Base-by-base conservation (phyloP, 768 basidiomycete species). In the Termitomyces heimii region DNA sequence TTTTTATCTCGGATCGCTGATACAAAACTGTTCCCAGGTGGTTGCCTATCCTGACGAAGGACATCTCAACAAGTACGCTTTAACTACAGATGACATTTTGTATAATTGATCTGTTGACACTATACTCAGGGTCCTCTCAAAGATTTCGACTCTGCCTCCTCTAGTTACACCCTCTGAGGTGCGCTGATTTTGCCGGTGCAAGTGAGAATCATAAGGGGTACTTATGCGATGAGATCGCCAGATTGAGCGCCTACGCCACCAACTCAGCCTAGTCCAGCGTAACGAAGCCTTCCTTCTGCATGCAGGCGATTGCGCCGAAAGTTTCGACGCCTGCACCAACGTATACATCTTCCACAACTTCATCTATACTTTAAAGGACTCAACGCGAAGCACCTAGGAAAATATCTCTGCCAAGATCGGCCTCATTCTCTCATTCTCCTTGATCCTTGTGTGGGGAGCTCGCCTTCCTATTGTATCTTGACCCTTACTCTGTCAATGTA, bases 261-360 rank as follows among this genome's bases (percentile, higher is more conserved):
- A 95, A 60, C 76, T 98, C 20, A 74, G 78, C 34, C 83, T 83
- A 35, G 94, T 95, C 3, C 89, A 97, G 63, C 79, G 79, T 20
- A 91, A 92, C 60, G 84, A 95, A 65, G 94, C 93, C 0, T 98
- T 99, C 72, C 78, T 99, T 37, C 80, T 99, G 2, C 97, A 99
- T 60, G 97, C 97, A 0, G 97, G 97, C 2, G 97, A 99, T 66
- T 99, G 97, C 65, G 94, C 93, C n/a, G 92, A 95, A 70, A 89
- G 91, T 68, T 95, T 96, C 65, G 88, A 91, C 63, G 92, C 92
- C 0, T 94, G 92, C 68, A 93, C 90, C 0, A 83, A 92, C 60
- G 91, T 92, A 67, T 81, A 76, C 16, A 24, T 34, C 28, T 52
- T 59, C 13, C 49, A 34, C 48, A 48, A 76, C 8, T 26, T 31